These are phyloP conservation scores for Ophioceras dolichostomum DNA, from an alignment of 2,329 filamentous ascomycete species.

Conservation along the genomic window DNA sequence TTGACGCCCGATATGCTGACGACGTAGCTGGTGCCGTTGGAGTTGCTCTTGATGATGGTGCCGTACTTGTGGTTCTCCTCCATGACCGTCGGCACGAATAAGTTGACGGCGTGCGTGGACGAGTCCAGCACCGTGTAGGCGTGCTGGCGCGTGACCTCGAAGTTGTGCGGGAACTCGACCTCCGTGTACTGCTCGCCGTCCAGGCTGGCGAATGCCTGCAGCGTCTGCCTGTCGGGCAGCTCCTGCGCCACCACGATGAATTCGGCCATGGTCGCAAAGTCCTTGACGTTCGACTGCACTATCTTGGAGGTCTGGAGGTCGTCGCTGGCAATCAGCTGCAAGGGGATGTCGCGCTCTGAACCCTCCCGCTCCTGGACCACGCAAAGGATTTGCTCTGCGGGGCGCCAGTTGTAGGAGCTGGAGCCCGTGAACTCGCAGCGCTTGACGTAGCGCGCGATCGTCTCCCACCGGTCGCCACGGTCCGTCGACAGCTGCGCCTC, in stretches of 20 bases:
- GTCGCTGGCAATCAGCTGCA: conserved; percentile 64
- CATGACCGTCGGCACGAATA: conserved; percentile 76
- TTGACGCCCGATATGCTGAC: conserved; percentile 74
- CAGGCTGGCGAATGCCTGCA: conserved; percentile 72
- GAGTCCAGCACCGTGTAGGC: conserved; percentile 92
- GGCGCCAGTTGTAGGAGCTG: conserved; percentile 39
- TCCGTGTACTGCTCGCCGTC: conserved; percentile 74
- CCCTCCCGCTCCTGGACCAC: conserved; percentile 51
- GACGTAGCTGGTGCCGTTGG: conserved; percentile 92
- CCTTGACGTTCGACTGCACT: conserved; percentile 59
- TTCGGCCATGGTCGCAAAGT: conserved; percentile 91
- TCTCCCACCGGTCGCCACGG: conserved; percentile 69
- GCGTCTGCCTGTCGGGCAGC: conserved; percentile 52
- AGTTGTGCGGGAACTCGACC: conserved; percentile 76
- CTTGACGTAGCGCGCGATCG: conserved; percentile 59
- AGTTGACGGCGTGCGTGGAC: conserved; percentile 84
- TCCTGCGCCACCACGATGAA: conserved; percentile 84
- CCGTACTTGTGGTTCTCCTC: conserved; percentile 58
- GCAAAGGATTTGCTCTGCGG: conserved; percentile 46
- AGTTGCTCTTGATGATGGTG: conserved; percentile 94
- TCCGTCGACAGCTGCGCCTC: conserved; percentile 69
- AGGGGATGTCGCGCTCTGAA: conserved; percentile 48
- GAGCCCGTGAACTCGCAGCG: conserved; percentile 81
- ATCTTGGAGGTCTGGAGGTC: conserved; percentile 58
- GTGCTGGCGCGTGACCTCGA: conserved; percentile 64